These are phyloP conservation scores for Geotrichum cucujoidarum DNA, from an alignment of 1,139 yeast genomes.

Conservation along the genomic window DNA sequence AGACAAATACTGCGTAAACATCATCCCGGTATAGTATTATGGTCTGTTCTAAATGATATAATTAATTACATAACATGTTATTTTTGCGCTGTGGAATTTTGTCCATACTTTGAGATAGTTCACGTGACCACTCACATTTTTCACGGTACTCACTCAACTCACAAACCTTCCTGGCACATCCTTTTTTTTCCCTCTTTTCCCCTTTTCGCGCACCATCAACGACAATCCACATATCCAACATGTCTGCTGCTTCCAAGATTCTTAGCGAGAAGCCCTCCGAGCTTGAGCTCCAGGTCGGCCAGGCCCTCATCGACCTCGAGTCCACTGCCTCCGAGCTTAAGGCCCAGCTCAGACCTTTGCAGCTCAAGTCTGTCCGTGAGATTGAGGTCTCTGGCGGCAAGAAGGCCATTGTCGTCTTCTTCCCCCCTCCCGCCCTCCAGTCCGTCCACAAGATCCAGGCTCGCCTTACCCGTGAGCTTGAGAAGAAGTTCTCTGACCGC, in stretches of 20 bases:
- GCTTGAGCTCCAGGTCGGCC: conserved; percentile 99
- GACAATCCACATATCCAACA: conserved; percentile 36
- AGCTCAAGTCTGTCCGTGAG: conserved; percentile 98
- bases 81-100: too few relatives aligned
- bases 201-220: conserved; percentile 1
- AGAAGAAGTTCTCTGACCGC: conserved; percentile 99
- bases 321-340: conserved; percentile 87
- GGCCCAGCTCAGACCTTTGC: conserved; percentile 97
- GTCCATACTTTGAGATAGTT: too few relatives aligned
- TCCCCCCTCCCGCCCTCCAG: conserved; percentile 91
- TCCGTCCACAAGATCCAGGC: conserved; percentile 95
- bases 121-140: conserved; percentile 19
- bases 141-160: conserved; percentile 9
- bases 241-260: conserved; percentile 97
- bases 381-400: conserved; percentile 97
- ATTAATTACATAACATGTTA: too few relatives aligned
- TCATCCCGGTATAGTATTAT: too few relatives aligned
- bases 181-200: conserved; percentile 6
- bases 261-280: conserved; percentile 73
- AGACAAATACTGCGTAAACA: too few relatives aligned
- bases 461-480: conserved; percentile 96
- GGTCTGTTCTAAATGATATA: too few relatives aligned
- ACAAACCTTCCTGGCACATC: not conserved
- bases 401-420: conserved; percentile 97
- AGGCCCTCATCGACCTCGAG: conserved; percentile 97